These are phyloP conservation scores for Termitomyces sp. DNA, from an alignment of 768 basidiomycete species.

Conservation along the genomic window DNA sequence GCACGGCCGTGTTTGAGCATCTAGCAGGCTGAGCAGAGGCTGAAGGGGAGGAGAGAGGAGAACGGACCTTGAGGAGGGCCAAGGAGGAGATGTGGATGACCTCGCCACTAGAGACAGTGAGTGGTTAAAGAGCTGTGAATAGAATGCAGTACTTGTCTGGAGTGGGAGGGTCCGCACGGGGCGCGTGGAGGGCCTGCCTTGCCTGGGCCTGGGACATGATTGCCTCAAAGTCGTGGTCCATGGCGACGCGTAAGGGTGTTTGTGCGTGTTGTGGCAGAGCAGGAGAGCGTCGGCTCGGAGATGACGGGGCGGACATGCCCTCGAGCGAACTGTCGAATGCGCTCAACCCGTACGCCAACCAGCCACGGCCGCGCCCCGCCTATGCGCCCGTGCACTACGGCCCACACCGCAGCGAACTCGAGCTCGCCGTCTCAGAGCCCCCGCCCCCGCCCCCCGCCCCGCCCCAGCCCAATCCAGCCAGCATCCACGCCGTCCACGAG, in stretches of 20 bases:
- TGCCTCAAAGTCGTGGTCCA: conserved; percentile 46
- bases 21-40: conserved; percentile 34
- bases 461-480: conserved; percentile 26
- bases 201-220: conserved; percentile 44
- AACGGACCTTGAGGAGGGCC: conserved; percentile 85
- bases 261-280: conserved; percentile 21
- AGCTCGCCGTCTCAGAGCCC: conserved; percentile 49
- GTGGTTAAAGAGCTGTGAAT: too few relatives aligned
- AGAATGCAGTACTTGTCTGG: conserved; percentile 52
- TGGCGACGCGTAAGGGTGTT: conserved; percentile 39
- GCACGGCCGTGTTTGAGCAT: conserved; percentile 99
- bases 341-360: conserved; percentile 61
- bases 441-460: conserved; percentile 23
- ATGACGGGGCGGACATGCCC: conserved; percentile 31
- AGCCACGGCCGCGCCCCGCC: conserved; percentile 26
- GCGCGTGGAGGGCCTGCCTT: conserved; percentile 33
- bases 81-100: conserved; percentile 96
- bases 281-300: conserved; percentile 4
- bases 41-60: background rate
- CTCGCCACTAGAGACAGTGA: conserved; percentile 48
- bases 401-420: conserved; percentile 52
- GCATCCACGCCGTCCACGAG: conserved; percentile 48
- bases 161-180: conserved; percentile 42
- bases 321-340: conserved; percentile 76
- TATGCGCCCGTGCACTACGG: too few relatives aligned